Conservation (phyloP, 306 rosid species). For the Quillaja saponaria region DNA sequence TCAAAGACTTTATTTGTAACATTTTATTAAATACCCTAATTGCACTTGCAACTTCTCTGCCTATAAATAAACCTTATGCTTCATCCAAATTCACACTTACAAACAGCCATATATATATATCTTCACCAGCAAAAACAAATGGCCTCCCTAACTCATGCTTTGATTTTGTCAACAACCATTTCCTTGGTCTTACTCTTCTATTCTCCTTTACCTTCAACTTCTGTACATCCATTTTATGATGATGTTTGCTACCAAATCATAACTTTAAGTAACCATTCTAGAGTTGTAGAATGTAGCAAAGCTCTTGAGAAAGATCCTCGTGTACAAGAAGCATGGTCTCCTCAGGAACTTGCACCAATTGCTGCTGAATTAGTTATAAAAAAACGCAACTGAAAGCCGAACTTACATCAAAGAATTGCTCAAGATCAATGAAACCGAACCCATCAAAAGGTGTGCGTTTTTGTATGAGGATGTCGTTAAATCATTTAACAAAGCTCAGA, state of each 20-base stretch:
- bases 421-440: rapidly evolving
- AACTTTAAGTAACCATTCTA: neutral
- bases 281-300: too few relatives aligned
- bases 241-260: neutral
- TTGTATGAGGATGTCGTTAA: neutral
- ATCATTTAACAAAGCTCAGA: constrained; percentile 10
- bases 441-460: constrained; percentile 16
- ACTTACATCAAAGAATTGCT: neutral
- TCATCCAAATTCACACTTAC: too few relatives aligned
- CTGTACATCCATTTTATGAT: neutral
- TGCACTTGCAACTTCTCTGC: too few relatives aligned
- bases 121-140: neutral
- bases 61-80: too few relatives aligned
- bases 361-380: neutral
- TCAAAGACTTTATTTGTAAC: too few relatives aligned
- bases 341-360: neutral
- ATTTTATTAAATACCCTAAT: too few relatives aligned
- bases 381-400: neutral
- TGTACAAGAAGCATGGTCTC: neutral
- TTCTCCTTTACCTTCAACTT: neutral
- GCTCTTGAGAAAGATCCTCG: too few relatives aligned
- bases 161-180: neutral
- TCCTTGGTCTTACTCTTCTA: neutral
- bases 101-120: neutral
- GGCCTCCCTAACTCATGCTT: neutral